Conservation (phyloP, 768 basidiomycete genomes). For the Tylopilus sp. region DNA sequence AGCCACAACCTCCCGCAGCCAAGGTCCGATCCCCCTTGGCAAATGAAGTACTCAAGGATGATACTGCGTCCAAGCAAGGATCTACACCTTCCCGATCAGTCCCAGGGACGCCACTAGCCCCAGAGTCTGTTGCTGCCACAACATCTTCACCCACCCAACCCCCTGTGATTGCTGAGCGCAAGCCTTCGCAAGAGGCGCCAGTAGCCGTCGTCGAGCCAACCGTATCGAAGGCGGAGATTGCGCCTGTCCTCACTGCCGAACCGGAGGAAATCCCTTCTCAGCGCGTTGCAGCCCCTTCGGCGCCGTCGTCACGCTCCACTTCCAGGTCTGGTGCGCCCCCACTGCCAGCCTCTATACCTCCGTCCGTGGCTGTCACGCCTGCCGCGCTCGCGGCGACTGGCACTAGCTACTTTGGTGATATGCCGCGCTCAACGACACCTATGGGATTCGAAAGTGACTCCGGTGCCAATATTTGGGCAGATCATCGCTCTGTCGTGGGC, state of each 20-base stretch:
- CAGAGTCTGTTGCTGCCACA: constrained; percentile 16
- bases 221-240: constrained; percentile 36
- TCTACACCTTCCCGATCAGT: constrained; percentile 19
- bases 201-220: constrained; percentile 12
- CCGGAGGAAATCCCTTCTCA: constrained; percentile 35
- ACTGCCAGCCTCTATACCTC: constrained; percentile 15
- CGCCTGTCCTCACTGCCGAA: constrained; percentile 49
- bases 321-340: constrained; percentile 19
- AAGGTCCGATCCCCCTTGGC: constrained; percentile 45
- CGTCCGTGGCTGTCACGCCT: constrained; percentile 25
- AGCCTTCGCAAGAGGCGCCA: background rate
- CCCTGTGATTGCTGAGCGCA: background rate
- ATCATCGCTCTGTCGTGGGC: constrained; percentile 7
- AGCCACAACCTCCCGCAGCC: constrained; percentile 19
- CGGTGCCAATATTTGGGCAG: constrained; percentile 29
- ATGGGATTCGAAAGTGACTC: constrained; percentile 18
- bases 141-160: constrained; percentile 11
- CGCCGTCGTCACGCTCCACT: constrained; percentile 12
- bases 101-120: constrained; percentile 18
- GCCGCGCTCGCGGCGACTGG: constrained; percentile 6
- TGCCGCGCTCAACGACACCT: constrained; percentile 27
- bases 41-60: constrained; percentile 23
- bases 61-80: constrained; percentile 12
- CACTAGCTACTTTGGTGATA: constrained; percentile 23
- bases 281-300: constrained; percentile 5